These are phyloP conservation scores for Geotrichum cucujoidarum DNA, from an alignment of 1,139 yeast species.

Conservation along the genomic window DNA sequence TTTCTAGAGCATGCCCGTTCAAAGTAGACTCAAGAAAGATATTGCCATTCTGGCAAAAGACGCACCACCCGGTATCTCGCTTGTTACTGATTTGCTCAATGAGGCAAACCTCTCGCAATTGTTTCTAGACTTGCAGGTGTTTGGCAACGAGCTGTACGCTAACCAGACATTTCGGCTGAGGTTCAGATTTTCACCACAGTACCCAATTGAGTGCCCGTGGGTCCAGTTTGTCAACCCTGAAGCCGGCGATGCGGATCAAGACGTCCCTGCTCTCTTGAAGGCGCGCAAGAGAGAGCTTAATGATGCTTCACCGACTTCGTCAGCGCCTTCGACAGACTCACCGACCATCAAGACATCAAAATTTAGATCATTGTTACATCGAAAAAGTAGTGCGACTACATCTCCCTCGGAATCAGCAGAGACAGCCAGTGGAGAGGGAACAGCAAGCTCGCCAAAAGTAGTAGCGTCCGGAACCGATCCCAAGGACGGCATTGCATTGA, in stretches of 20 bases:
- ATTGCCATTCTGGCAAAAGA: conserved; percentile 9
- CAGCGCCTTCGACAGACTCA: not conserved
- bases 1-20: conserved; percentile 11
- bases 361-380: not conserved
- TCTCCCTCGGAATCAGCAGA: not conserved
- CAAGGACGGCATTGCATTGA: conserved; percentile 24
- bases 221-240: conserved; percentile 44
- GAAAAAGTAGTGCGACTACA: not conserved
- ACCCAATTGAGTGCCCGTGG: conserved; percentile 63
- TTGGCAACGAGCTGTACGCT: conserved; percentile 35
- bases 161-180: conserved; percentile 39
- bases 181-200: conserved; percentile 44
- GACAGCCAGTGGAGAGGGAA: conserved; percentile 6
- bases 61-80: conserved; percentile 21
- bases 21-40: conserved; percentile 13
- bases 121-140: conserved; percentile 37
- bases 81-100: conserved; percentile 23
- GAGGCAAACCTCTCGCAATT: conserved; percentile 34
- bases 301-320: no score
- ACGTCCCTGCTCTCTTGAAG: not conserved
- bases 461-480: conserved; percentile 1
- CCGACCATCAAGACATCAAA: not conserved
- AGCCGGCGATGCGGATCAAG: not conserved
- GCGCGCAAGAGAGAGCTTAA: not conserved
- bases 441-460: not conserved